phyloP scores from a whole-genome alignment of 352 stramenopile species.

The Globisporangium ultimum region DNA sequence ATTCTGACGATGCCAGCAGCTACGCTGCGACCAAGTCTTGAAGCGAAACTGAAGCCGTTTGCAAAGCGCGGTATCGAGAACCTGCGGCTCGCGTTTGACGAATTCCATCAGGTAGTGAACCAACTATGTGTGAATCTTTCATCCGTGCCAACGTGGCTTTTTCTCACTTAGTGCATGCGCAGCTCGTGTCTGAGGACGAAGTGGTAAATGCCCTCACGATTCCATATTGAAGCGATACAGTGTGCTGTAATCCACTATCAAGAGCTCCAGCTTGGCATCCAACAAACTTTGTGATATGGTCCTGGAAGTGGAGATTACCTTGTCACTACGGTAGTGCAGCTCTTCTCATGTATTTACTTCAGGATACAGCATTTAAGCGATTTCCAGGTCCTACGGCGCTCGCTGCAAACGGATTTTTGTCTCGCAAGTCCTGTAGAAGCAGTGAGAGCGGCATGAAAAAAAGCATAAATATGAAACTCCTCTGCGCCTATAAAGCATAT shows the following conservation, averaged over 20 bases:
- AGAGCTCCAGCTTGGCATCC: too few relatives aligned
- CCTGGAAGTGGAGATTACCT: too few relatives aligned
- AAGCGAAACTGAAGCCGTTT: conserved; percentile 16
- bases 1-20: conserved; percentile 9
- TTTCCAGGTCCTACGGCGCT: too few relatives aligned
- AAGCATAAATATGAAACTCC: background rate
- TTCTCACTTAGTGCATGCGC: background rate
- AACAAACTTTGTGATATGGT: too few relatives aligned
- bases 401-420: too few relatives aligned
- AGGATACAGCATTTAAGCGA: too few relatives aligned
- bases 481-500: too few relatives aligned
- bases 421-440: background rate
- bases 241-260: too few relatives aligned
- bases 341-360: background rate
- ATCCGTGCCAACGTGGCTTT: background rate
- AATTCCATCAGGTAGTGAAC: conserved; percentile 24
- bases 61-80: background rate
- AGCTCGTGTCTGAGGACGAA: conserved; percentile 22
- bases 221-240: conserved; percentile 6
- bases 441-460: background rate
- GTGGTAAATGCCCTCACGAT: conserved; percentile 15
- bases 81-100: background rate
- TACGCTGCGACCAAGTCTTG: conserved; percentile 6
- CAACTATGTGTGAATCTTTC: too few relatives aligned
- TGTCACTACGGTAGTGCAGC: background rate